Base-by-base conservation (phyloP, 2,329 filamentous ascomycete species). In the Tothia fuscella region DNA sequence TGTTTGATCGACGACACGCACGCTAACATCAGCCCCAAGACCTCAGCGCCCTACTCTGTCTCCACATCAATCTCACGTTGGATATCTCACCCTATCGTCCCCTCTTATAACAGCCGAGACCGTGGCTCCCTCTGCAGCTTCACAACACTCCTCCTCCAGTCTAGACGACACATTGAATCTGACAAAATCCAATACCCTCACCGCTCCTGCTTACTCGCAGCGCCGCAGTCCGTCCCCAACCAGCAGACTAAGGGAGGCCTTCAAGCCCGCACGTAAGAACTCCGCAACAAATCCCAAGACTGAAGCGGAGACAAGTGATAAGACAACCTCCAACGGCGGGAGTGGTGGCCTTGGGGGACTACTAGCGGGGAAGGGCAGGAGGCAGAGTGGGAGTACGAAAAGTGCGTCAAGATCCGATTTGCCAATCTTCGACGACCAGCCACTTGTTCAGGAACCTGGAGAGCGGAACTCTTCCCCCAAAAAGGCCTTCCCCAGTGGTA, bases 221-320 rank as follows among this genome's bases (percentile, higher is more conserved):
- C 71, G 71, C 50, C 73, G 81, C 46, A 76, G 76, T 19, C 68
- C 74, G 16, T 88, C 85, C 7, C 81, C 82, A 9, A 76, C 73
- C 39, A 74, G 77, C 53, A 83, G 78, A 53, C 66, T 89, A 47
- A 81, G 74, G 57, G 78, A 80, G 54, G 81, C 80, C 10, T 85
- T 91, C 53, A 73, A 65, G 45, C 59, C 57, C 13, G 51, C 50
- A 6, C 50, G 51, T 38, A 51, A 53, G 35, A 47, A 53, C 12
- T 54, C 56, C 6, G 53, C 55, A 19, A 53, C 57, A 17, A 58
- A 53, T 42, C 38, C 49, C 6, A 49, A 45, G 28, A 51, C 47
- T 25, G 52, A 55, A 22, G 43, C 50, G 14, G 61, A 66, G 25
- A 60, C 61, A 29, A 48, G 19, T 19, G 33, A 31, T 24, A 24